Evolutionary conservation across 345 rosid species (phyloP).

Genomic region (Murraya koenigii): DNA sequence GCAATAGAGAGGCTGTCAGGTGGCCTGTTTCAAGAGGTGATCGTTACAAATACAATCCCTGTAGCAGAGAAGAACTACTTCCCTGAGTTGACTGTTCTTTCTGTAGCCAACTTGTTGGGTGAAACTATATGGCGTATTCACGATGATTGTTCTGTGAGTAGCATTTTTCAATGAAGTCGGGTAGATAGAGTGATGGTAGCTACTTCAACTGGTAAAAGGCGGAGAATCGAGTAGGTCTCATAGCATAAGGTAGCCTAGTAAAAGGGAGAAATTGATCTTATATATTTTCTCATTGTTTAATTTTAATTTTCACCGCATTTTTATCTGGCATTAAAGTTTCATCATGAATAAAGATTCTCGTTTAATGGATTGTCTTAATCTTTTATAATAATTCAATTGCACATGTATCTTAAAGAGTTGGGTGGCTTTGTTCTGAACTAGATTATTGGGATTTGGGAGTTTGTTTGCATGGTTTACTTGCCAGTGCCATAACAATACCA

Average conservation of each 20-base stretch:
- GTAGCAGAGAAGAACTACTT: constrained; percentile 69
- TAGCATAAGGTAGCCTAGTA: not conserved
- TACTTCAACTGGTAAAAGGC: not conserved
- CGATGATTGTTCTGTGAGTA: constrained; percentile 80
- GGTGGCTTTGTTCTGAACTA: not conserved
- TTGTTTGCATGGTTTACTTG: too few species aligned
- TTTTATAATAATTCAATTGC: not conserved
- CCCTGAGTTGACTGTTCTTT: constrained; percentile 71
- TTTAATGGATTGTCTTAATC: not conserved
- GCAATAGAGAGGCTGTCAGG: constrained; percentile 78
- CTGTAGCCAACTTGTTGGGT: constrained; percentile 77
- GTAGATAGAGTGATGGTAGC: not conserved
- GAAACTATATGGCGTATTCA: constrained; percentile 92
- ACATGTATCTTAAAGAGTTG: not conserved
- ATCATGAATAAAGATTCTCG: not conserved
- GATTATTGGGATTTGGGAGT: too few species aligned
- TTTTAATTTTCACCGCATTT: not conserved
- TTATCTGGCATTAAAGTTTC: not conserved
- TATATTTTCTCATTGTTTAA: not conserved
- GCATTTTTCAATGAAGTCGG: constrained; percentile 49
- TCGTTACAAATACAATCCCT: constrained; percentile 72
- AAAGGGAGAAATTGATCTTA: not conserved
- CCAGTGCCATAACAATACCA: too few species aligned
- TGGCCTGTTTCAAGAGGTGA: constrained; percentile 80
- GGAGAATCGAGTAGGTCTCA: constrained; percentile 6